phyloP scores from a whole-genome alignment of 148 eudicot genomes.

The Linanthus parryae region DNA sequence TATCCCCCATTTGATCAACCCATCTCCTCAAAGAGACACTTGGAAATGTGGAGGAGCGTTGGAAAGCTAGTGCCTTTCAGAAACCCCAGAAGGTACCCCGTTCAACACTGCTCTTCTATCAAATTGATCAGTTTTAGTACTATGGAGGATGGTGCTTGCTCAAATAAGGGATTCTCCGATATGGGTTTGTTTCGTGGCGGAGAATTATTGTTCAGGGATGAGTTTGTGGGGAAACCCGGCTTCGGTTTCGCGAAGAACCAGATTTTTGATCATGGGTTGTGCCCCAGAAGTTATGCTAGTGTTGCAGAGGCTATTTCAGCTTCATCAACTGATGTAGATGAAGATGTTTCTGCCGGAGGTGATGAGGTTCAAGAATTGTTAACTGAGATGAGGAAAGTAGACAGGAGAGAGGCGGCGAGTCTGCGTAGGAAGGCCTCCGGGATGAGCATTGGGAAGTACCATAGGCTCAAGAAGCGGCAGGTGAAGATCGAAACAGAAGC shows the following conservation, averaged over 20 bases:
- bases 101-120: constrained; percentile 12
- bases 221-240: constrained; percentile 19
- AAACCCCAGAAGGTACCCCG: constrained; percentile 17
- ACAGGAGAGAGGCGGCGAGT: constrained; percentile 20
- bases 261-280: constrained; percentile 24
- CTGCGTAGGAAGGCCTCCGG: constrained; percentile 20
- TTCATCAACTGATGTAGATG: constrained; percentile 39
- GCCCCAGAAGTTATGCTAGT: constrained; percentile 50
- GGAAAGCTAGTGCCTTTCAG: constrained; percentile 33
- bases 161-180: constrained; percentile 22
- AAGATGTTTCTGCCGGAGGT: constrained; percentile 36
- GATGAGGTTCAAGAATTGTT: constrained; percentile 63
- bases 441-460: constrained; percentile 40
- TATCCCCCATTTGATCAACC: constrained; percentile 13
- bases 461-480: constrained; percentile 60
- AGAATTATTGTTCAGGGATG: constrained; percentile 24
- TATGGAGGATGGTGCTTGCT: constrained; percentile 17
- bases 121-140: constrained; percentile 22
- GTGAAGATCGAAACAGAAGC: constrained; percentile 83
- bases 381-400: constrained; percentile 55
- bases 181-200: constrained; percentile 33
- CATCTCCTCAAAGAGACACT: constrained; percentile 18
- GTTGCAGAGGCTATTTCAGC: constrained; percentile 55
- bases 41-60: constrained; percentile 61
- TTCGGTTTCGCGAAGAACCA: constrained; percentile 22